Conservation (phyloP, 495 filamentous ascomycete species). For the Xylaria telfairii region DNA sequence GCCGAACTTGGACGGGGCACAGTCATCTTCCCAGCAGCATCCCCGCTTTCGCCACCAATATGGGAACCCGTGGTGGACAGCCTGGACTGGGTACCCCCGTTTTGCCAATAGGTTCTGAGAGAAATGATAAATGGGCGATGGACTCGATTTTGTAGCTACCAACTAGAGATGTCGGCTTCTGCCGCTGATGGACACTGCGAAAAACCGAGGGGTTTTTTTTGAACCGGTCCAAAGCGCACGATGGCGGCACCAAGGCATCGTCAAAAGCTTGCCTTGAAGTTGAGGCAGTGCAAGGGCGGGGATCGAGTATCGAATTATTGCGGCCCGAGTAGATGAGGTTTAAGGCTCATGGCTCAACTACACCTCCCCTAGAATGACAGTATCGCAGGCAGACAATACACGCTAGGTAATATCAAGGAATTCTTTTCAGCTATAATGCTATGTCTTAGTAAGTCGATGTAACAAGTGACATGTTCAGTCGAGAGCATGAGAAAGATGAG, state of each 20-base stretch:
- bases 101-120: background rate
- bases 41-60: background rate
- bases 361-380: constrained; percentile 27
- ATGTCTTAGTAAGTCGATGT: background rate
- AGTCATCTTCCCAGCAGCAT: constrained; percentile 6
- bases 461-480: background rate
- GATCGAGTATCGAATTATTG: background rate
- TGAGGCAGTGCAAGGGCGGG: background rate
- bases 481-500: background rate
- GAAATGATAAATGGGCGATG: background rate
- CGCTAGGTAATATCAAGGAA: constrained; percentile 43
- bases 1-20: background rate
- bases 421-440: constrained; percentile 30
- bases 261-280: background rate
- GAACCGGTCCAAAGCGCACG: background rate
- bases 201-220: background rate
- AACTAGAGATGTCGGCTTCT: background rate
- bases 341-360: constrained; percentile 21
- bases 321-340: constrained; percentile 1
- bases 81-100: background rate
- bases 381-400: constrained; percentile 36
- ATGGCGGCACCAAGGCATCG: background rate
- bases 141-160: background rate
- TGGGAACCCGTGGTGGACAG: background rate
- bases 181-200: background rate